A percentile compares a stretch with the other conserved stretches of the same genome.
Conservation (phyloP, 768 basidiomycete species). For the Auricularia sp. region DNA sequence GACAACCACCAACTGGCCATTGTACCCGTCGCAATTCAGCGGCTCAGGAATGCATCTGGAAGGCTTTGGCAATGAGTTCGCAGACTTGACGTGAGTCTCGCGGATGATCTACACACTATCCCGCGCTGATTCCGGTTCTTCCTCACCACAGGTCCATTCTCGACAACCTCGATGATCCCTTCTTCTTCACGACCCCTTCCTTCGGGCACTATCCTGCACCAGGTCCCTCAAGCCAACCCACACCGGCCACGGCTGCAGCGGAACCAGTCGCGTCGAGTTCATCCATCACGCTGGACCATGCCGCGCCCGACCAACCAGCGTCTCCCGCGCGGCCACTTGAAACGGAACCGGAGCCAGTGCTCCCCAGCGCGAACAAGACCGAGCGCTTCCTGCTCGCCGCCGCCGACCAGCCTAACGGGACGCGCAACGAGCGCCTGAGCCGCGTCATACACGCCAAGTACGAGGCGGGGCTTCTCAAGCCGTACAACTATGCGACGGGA, state of each 20-base stretch:
- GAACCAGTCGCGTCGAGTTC: not conserved
- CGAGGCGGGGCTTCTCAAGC: conserved; percentile 88
- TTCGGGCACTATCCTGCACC: not conserved
- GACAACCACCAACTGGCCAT: not conserved
- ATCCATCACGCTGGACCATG: not conserved
- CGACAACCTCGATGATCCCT: conserved; percentile 75
- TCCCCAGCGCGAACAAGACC: conserved; percentile 68
- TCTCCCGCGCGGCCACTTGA: conserved; percentile 13
- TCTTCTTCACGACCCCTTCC: conserved; percentile 58
- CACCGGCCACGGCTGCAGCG: conserved; percentile 5
- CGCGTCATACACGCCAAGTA: conserved; percentile 94
- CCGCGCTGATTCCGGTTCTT: not conserved
- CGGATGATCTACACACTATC: not conserved
- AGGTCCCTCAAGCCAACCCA: conserved; percentile 7
- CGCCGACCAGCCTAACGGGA: conserved; percentile 87
- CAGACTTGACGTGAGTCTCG: conserved; percentile 54
- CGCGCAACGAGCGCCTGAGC: conserved; percentile 80
- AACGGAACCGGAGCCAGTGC: conserved; percentile 35
- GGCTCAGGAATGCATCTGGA: conserved; percentile 24
- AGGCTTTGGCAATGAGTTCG: conserved; percentile 71
- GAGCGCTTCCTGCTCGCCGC: conserved; percentile 88
- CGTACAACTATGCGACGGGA: conserved; percentile 95
- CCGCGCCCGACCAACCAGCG: conserved; percentile 1
- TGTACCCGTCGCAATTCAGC: not conserved
- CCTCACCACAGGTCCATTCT: conserved; percentile 62